phyloP scores from a whole-genome alignment of 1,284 basidiomycete species.

The Cryptococcus sp. region DNA sequence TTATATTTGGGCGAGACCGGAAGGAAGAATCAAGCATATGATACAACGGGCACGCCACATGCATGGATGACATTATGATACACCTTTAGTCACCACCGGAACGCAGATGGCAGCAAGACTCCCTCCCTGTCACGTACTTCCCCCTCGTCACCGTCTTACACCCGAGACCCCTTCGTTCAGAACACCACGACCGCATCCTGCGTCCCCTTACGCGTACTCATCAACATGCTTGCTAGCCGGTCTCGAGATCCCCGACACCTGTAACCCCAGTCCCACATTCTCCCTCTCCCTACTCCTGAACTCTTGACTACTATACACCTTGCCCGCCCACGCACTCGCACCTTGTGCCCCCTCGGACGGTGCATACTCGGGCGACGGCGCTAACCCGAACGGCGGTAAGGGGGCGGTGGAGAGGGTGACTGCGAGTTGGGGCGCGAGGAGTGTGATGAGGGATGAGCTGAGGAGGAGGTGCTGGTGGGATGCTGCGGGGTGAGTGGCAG shows the following conservation, averaged over 20 bases:
- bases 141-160: no score
- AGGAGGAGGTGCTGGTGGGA: background rate
- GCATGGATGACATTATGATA: no score
- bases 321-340: constrained; percentile 26
- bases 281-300: constrained; percentile 21
- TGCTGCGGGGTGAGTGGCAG: background rate
- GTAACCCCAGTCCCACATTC: constrained; percentile 1
- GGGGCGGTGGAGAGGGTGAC: constrained; percentile 15
- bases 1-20: background rate
- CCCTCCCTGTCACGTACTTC: no score
- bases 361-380: constrained; percentile 1
- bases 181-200: background rate
- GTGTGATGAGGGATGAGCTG: constrained; percentile 8
- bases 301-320: constrained; percentile 26
- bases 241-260: constrained; percentile 1
- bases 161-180: no score
- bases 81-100: no score
- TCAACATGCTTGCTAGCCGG: constrained; percentile 23
- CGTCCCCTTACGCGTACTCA: constrained; percentile 1
- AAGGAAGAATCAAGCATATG: background rate
- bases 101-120: no score
- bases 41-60: no score
- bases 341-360: constrained; percentile 17
- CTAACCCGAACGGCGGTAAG: constrained; percentile 21
- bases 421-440: constrained; percentile 19